phyloP scores from a whole-genome alignment of 495 filamentous ascomycete genomes.

The Aspergillus cristatus region DNA sequence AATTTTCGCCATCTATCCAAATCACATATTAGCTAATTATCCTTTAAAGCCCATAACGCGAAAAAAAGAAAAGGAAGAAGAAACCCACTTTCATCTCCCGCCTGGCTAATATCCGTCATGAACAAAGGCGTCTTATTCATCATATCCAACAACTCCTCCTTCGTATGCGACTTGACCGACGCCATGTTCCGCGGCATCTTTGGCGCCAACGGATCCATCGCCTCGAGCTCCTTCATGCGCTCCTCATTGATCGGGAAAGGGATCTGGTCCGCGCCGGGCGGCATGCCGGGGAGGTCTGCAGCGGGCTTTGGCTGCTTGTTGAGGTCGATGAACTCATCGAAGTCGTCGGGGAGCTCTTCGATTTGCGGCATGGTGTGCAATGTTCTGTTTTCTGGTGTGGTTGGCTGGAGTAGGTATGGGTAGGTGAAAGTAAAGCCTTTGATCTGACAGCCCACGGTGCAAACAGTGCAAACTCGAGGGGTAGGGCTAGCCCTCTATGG shows the following conservation, averaged over 20 bases:
- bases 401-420: background rate
- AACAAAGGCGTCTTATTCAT: slow-evolving; percentile 82
- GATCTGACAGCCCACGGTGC: slow-evolving; percentile 10
- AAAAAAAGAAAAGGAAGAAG: slow-evolving; percentile 1
- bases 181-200: slow-evolving; percentile 52
- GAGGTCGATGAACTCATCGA: slow-evolving; percentile 36
- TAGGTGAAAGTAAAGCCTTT: background rate
- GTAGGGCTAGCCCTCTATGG: slow-evolving; percentile 16
- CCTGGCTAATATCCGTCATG: slow-evolving; percentile 83
- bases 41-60: slow-evolving; percentile 1
- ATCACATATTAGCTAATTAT: slow-evolving; percentile 1
- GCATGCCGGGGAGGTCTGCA: slow-evolving; percentile 4
- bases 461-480: slow-evolving; percentile 36
- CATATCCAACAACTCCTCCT: slow-evolving; percentile 62
- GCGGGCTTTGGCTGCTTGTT: slow-evolving; percentile 10
- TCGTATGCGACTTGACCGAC: slow-evolving; percentile 49
- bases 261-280: slow-evolving; percentile 22
- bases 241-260: slow-evolving; percentile 39
- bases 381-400: background rate
- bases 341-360: slow-evolving; percentile 45
- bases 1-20: slow-evolving; percentile 49
- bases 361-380: slow-evolving; percentile 38
- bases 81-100: slow-evolving; percentile 42
- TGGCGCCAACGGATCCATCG: slow-evolving; percentile 23
- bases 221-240: slow-evolving; percentile 22